Percentiles rank a stretch among this genome's conserved stretches.
Evolutionary conservation across 2,329 filamentous ascomycete genomes (phyloP).

Genomic region (Cercospora sp.): DNA sequence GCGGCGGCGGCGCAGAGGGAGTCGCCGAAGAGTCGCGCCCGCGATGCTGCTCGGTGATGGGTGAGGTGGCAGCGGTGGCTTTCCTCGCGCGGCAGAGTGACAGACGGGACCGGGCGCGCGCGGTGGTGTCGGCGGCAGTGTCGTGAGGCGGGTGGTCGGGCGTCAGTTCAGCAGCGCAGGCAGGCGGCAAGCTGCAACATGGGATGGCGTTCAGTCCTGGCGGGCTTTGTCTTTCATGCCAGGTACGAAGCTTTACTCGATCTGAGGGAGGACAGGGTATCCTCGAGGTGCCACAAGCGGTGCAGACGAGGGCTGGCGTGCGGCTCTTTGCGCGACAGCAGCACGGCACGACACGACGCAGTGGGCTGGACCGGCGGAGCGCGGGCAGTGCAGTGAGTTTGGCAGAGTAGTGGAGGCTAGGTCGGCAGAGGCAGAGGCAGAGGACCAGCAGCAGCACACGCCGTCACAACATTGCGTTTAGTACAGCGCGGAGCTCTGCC

Average conservation of each 20-base stretch:
- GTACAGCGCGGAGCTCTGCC: constrained; percentile 2
- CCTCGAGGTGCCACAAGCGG: constrained; percentile 2
- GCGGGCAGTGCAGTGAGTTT: not conserved
- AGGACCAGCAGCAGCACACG: not conserved
- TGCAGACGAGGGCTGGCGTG: not conserved
- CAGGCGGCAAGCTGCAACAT: not conserved
- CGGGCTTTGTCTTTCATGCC: constrained; percentile 13
- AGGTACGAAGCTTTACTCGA: constrained; percentile 11
- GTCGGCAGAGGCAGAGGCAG: not conserved
- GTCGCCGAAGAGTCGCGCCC: not conserved
- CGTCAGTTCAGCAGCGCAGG: not conserved
- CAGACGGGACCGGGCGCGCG: not conserved
- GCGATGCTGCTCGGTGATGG: not conserved
- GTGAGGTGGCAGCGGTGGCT: not conserved
- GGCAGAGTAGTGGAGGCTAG: no score
- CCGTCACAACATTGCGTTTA: not conserved
- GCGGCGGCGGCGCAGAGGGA: not conserved
- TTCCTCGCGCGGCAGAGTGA: not conserved
- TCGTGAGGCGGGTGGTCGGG: not conserved
- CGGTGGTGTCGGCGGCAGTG: not conserved
- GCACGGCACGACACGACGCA: not conserved
- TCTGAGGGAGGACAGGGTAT: constrained; percentile 10
- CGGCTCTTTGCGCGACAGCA: not conserved
- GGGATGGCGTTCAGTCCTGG: not conserved
- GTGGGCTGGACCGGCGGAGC: not conserved